Base-by-base conservation (phyloP, 805 yeast species). In the Dipodascopsis tothii region DNA sequence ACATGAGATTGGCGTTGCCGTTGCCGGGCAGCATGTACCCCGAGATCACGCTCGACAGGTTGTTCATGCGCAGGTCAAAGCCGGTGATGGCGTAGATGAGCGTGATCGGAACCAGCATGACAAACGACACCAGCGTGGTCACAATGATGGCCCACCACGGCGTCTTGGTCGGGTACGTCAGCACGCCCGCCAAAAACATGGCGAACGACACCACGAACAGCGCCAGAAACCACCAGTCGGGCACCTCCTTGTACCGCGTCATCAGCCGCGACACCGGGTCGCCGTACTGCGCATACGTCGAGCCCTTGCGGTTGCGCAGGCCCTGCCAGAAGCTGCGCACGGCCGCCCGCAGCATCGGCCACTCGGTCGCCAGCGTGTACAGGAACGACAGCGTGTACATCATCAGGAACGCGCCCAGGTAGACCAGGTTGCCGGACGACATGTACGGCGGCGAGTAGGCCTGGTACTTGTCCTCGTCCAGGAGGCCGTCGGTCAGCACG, bases 371-470 rank as follows among this genome's bases (percentile, higher is more conserved):
- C 17, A 46, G 21, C 14, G 32, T 35, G 56, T 75, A 75, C 0
- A 72, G 57, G 18, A 78, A 69, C 18, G 75, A 68, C 52, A 78
- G 71, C 3, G 84, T 80, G 52, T 76, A 75, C 38, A 73, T 59
- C 32, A 74, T 73, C 58, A 76, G 77, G 55, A 66, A 71, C 0
- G 78, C 72, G 17, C 83, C 82, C 55, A 77, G 78, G 18, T 69
- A 59, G 6, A 79, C 74, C 46, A 78, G 60, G 56, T 75, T 75
- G 1, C 78, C 83, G 4, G 85, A 84, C 22, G 76, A 58, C 56
- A 76, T 78, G 60, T 72, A 80, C 5, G 86, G 85, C 5, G 83
- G 80, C 1, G 84, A 81, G 49, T 77, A 73, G n/a, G 59, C 47
- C 43, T 66, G 64, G 56, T 78, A 78, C 52, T 71, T 72, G 2